Conservation (phyloP, 495 filamentous ascomycete species). For the Penicillium verhagenii region DNA sequence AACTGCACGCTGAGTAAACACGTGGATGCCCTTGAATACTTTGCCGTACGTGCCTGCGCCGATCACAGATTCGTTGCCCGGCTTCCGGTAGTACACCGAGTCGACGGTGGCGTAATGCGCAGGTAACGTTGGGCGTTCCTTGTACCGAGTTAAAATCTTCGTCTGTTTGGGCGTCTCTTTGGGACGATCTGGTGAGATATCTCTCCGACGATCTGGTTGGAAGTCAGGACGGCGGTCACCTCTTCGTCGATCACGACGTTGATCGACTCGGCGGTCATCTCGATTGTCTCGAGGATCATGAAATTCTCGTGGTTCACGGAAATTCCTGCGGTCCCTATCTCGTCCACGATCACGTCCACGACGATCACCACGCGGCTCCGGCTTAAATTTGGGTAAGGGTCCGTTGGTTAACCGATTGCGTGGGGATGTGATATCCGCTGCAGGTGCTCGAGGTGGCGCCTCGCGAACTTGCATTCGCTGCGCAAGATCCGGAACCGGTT, state of each 20-base stretch:
- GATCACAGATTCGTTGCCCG: constrained; percentile 90
- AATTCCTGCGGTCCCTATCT: constrained; percentile 39
- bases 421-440: constrained; percentile 30
- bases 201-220: constrained; percentile 44
- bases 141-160: constrained; percentile 67
- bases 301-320: constrained; percentile 48
- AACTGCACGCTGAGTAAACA: constrained; percentile 86
- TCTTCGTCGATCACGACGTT: constrained; percentile 36
- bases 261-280: constrained; percentile 41
- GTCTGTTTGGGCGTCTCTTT: constrained; percentile 58
- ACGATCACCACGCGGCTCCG: constrained; percentile 42
- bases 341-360: constrained; percentile 45
- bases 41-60: constrained; percentile 95
- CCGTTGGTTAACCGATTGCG: constrained; percentile 39
- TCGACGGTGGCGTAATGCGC: constrained; percentile 72
- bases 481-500: constrained; percentile 67
- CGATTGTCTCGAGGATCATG: constrained; percentile 51
- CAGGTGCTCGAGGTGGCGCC: constrained; percentile 38
- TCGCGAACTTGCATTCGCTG: constrained; percentile 64
- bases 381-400: constrained; percentile 42
- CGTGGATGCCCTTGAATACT: constrained; percentile 96
- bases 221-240: constrained; percentile 34
- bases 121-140: constrained; percentile 66
- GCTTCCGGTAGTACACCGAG: constrained; percentile 88
- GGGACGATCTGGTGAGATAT: constrained; percentile 20